phyloP scores from a whole-genome alignment of 2,329 filamentous ascomycete species.

The Coccinonectria pachysandricola region DNA sequence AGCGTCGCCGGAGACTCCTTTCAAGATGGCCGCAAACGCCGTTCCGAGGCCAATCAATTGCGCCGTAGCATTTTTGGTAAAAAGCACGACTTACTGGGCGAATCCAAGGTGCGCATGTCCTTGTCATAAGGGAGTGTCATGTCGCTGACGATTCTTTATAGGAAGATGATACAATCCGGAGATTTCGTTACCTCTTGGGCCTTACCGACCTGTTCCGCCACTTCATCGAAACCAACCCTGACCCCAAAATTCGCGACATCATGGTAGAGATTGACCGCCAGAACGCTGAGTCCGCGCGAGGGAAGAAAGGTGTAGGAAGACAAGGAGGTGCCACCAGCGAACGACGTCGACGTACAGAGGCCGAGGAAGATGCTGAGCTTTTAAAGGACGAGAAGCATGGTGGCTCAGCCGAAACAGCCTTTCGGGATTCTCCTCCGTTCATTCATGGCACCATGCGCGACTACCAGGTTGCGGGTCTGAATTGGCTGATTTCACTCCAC shows the following conservation, averaged over 20 bases:
- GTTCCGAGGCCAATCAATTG: slow-evolving; percentile 79
- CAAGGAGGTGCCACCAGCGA: slow-evolving; percentile 77
- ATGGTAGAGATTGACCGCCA: slow-evolving; percentile 92
- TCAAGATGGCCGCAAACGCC: slow-evolving; percentile 71
- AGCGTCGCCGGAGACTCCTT: slow-evolving; percentile 70
- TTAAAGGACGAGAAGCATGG: slow-evolving; percentile 82
- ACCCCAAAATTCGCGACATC: slow-evolving; percentile 87
- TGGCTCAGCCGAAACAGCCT: slow-evolving; percentile 76
- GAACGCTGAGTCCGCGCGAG: slow-evolving; percentile 62
- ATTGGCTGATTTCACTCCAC: slow-evolving; percentile 95
- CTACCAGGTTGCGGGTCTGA: slow-evolving; percentile 90
- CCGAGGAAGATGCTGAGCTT: slow-evolving; percentile 90
- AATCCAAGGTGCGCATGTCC: slow-evolving; percentile 80
- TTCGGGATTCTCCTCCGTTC: slow-evolving; percentile 87
- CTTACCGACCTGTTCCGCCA: slow-evolving; percentile 95
- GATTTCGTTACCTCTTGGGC: slow-evolving; percentile 90
- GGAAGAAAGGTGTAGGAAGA: slow-evolving; percentile 64
- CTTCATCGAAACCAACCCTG: slow-evolving; percentile 96
- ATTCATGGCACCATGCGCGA: slow-evolving; percentile 87
- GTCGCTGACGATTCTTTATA: too few relatives aligned
- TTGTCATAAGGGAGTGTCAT: too few relatives aligned
- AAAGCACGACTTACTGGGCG: slow-evolving; percentile 85
- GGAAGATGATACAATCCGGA: slow-evolving; percentile 90
- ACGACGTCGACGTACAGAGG: slow-evolving; percentile 79
- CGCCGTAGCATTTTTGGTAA: slow-evolving; percentile 88